Percentiles rank a stretch among this genome's conserved stretches.
These are phyloP conservation scores for Hypomontagnella monticulosa DNA, from an alignment of 495 filamentous ascomycete species.

Conservation along the genomic window DNA sequence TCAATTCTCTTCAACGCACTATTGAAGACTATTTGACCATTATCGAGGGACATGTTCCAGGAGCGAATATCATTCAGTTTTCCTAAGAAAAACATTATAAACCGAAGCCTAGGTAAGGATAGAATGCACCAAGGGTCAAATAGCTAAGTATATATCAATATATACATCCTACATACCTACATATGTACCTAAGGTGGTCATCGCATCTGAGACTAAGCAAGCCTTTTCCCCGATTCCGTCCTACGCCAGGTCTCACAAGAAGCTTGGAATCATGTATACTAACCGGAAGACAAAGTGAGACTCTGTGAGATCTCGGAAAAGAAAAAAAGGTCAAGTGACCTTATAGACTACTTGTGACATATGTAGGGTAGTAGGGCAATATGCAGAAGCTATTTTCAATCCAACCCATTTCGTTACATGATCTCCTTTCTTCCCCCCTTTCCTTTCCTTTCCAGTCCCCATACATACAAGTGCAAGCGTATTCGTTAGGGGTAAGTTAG, in stretches of 20 bases:
- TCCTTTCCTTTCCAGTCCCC: neutral
- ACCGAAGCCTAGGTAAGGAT: no score
- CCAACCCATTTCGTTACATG: slow-evolving; percentile 8
- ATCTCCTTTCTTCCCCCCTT: neutral
- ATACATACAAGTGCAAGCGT: slow-evolving; percentile 33
- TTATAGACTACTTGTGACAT: slow-evolving; percentile 31
- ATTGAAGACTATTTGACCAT: no score
- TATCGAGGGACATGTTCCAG: no score
- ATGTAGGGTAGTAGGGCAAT: no score
- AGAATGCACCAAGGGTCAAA: no score
- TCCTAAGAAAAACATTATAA: no score
- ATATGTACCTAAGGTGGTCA: neutral
- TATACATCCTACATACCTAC: no score
- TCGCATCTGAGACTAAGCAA: slow-evolving; percentile 6
- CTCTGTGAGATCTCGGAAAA: slow-evolving; percentile 7
- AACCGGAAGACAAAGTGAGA: neutral
- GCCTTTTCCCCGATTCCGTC: slow-evolving; percentile 1
- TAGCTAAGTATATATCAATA: no score
- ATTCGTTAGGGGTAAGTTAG: neutral
- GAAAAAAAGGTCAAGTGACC: slow-evolving; percentile 26
- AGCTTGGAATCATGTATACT: neutral
- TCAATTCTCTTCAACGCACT: no score
- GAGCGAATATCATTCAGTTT: no score
- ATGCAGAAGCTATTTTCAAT: slow-evolving; percentile 20
- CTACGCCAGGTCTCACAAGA: slow-evolving; percentile 18